Evolutionary conservation across 352 stramenopile genomes (phyloP).

Genomic region (Phytophthora fragariaefolia): DNA sequence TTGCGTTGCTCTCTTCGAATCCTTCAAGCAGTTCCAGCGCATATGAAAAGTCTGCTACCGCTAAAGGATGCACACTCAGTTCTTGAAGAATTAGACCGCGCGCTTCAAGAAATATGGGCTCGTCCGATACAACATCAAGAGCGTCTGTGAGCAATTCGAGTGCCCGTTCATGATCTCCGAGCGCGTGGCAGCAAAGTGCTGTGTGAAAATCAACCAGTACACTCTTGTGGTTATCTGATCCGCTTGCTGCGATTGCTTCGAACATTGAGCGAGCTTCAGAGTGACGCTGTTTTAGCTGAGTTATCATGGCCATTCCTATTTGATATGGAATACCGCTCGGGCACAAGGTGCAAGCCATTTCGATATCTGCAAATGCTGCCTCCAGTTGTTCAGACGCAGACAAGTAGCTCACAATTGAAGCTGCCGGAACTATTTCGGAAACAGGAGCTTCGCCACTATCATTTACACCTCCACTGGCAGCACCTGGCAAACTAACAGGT

Average conservation of each 20-base stretch:
- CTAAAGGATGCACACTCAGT: conserved; percentile 49
- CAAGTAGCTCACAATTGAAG: conserved; percentile 28
- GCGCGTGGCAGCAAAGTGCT: conserved; percentile 62
- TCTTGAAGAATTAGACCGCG: conserved; percentile 68
- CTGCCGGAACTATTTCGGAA: not conserved
- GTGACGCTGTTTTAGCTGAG: conserved; percentile 63
- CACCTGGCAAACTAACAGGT: conserved; percentile 13
- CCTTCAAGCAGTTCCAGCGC: conserved; percentile 38
- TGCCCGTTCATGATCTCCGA: conserved; percentile 51
- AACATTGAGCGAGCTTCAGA: conserved; percentile 50
- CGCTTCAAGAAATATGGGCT: conserved; percentile 68
- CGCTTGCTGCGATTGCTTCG: conserved; percentile 27
- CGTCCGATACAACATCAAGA: conserved; percentile 56
- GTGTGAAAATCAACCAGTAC: conserved; percentile 72
- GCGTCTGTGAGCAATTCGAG: conserved; percentile 58
- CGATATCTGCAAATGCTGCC: conserved; percentile 75
- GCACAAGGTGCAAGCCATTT: conserved; percentile 74
- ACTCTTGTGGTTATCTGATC: conserved; percentile 40
- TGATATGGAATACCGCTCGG: conserved; percentile 55
- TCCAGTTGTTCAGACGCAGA: conserved; percentile 61
- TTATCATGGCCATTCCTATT: conserved; percentile 81
- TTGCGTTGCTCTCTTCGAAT: conserved; percentile 21
- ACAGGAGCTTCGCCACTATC: conserved; percentile 17
- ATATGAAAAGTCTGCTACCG: conserved; percentile 61
- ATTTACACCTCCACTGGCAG: not conserved